Evolutionary conservation across 2,329 filamentous ascomycete species (phyloP), one percentile per base, ranked within the genome.

Genomic region (Capronia americana): DNA sequence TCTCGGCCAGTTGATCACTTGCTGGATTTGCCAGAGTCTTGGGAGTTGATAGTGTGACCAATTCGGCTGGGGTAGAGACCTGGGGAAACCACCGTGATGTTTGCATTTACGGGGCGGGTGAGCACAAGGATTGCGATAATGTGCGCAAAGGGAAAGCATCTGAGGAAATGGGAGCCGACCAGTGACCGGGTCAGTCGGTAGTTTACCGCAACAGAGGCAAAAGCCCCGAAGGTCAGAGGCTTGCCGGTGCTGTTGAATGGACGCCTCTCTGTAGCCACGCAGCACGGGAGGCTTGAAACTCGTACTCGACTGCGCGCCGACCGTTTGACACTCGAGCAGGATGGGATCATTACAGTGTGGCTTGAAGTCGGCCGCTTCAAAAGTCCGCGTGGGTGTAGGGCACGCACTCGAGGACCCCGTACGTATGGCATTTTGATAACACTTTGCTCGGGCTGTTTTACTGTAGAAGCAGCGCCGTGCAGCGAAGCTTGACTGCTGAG

Each of bases 191-290:
- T 10, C 11, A 26, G 26, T 53, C 28, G 58, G 23, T 34, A 23
- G 14, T 28, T 38, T 51, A 54, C 58, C 46, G 51, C 46, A 38
- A 54, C n/a, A 24, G 28, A 67, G 38, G 44, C 41, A 50, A 53
- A 41, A 30, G 24, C 44, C 55, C 61, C 30, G 44, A 54, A 17
- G 20, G 20, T 51, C 12, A 57, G 30, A 57, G 44, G 48, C 46
- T 44, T 50, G 38, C 56, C 23, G 10, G 34, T 57, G 46, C 38
- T n/a, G 26, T 28, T 59, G 44, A 63, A 56, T 65, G 62, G 66
- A 64, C 61, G 54, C 61, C 51, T 50, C 58, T 57, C 41, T 30
- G 48, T 51, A 59, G 62, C 66, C 62, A 65, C 58, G 26, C 41
- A 48, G 59, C 48, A 48, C 57, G 51, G 41, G 55, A 55, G 38